Evolutionary conservation across 345 rosid genomes (phyloP), one percentile per base, ranked within the genome.

Genomic region (Salix arbutifolia): DNA sequence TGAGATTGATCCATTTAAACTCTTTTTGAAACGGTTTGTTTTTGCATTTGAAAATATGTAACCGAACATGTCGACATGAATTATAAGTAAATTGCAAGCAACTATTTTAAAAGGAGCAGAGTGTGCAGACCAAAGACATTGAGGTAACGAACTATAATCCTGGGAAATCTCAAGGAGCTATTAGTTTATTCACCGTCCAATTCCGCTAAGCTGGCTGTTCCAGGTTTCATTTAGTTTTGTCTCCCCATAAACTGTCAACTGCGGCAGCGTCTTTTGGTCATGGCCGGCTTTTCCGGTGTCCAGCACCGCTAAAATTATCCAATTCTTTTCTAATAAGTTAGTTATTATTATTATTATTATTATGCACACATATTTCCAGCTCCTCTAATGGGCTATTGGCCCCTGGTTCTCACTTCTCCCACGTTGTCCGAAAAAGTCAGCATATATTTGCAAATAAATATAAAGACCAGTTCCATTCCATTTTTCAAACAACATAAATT

Each of bases 231-330:
- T 2, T 8, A 0, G 60, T 53, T 61, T 26, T 11, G 65, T n/a
- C 74, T 14, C 33, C 48, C 7, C 6, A 9, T 53, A 1, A 53
- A 46, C 52, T 16, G 5, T n/a, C 53, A 68, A 23, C 33, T 0
- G 33, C 30, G 3, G 25, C 23, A 16, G 25, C 30, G 44, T 16
- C 6, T 8, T 42, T 10, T 50, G 35, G 65, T 71, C 65, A 12
- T 70, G 46, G 65, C 84, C 82, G 85, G 61, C 74, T 70, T 67
- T 78, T 74, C 80, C 79, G 85, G 87, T 83, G 37, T 18, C 62
- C 38, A 69, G 69, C 65, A 40, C 64, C 4, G 25, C 52, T 28
- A 28, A 17, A 19, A 46, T 46, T 46, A 46, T 46, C 18, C 52
- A 46, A 14, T 46, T 46, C 52, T 16, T 14, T 4, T 46, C 52